phyloP scores from a whole-genome alignment of 1,284 basidiomycete genomes.

The Fomitopsis betulina region DNA sequence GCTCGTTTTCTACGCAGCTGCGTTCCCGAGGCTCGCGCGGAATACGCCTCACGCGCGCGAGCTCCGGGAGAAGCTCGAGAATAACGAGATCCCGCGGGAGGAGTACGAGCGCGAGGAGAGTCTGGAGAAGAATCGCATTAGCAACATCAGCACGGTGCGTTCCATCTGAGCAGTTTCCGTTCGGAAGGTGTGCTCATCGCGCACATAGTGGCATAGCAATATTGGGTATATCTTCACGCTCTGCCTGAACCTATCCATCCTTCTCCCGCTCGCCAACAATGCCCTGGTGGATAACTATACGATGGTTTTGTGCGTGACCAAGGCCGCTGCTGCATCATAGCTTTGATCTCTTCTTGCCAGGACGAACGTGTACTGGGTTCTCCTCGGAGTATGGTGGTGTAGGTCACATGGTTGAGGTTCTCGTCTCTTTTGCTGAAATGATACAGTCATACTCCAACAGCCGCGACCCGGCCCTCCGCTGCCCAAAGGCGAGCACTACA shows the following conservation, averaged over 20 bases:
- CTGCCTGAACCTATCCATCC: conserved; percentile 65
- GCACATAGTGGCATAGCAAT: conserved; percentile 64
- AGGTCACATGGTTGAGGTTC: conserved; percentile 18
- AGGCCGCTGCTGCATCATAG: neutral
- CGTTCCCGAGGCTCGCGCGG: conserved; percentile 79
- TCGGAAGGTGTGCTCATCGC: neutral
- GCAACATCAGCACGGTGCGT: conserved; percentile 78
- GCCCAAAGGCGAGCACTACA: conserved; percentile 65
- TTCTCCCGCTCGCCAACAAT: conserved; percentile 64
- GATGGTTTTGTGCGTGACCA: conserved; percentile 48
- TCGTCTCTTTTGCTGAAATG: neutral
- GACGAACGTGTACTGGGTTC: conserved; percentile 72
- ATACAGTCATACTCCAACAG: conserved; percentile 69
- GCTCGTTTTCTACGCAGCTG: conserved; percentile 77
- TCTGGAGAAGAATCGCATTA: conserved; percentile 80
- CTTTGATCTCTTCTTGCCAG: conserved; percentile 26
- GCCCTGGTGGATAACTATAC: conserved; percentile 71
- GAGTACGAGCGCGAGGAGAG: conserved; percentile 76
- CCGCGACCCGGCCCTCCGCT: conserved; percentile 69
- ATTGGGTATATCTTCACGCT: conserved; percentile 68
- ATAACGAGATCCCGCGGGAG: conserved; percentile 52
- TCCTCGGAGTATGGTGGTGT: conserved; percentile 82
- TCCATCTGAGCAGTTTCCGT: conserved; percentile 2
- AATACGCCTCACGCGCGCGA: conserved; percentile 68
- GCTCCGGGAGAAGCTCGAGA: conserved; percentile 54